Evolutionary conservation across 1,284 basidiomycete species (phyloP), one percentile per base, ranked within the genome.

Genomic region (Cystobasidium slooffiae): DNA sequence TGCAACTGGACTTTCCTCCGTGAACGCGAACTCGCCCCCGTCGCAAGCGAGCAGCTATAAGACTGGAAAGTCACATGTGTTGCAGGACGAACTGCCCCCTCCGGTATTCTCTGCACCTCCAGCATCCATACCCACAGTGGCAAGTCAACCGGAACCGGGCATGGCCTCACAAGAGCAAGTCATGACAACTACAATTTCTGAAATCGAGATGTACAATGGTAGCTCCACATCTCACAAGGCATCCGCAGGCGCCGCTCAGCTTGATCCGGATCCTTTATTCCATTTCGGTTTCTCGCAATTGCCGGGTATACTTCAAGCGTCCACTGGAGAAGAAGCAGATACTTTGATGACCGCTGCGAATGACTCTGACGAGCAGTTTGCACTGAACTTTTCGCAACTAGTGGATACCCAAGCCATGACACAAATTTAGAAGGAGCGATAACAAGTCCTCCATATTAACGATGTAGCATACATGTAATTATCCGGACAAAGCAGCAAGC

Each of bases 71-170:
- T 31, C 31, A 31, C 1, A 31, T 31, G 31, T 31, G 1, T 31
- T 31, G 31, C 31, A 49, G 20, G 70, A 73, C 37, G 70, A 73
- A 51, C 39, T 73, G 2, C 63, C 70, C 4, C 61, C 70, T 37
- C 70, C 70, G 7, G 41, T 43, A 12, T 52, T 73, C 22, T 73
- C 70, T n/a, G 70, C 70, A 49, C 70, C 70, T 16, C 70, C 70
- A 46, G 70, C 70, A 3, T 56, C 70, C 8, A 73, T 73, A 3
- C 70, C 69, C 5, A 24, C 6, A n/a, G 46, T 51, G 3, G 44
- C 37, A 6, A 52, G 49, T 41, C 64, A 66, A 22, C 37, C 20
- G 14, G 56, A 43, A n/a, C 39, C 53, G 18, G 22, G 8, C 9
- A 10, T 37, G 20, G 24, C 24, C 16, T 22, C 24, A 7, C 9